These are phyloP conservation scores for Amanita exitialis DNA, from an alignment of 768 basidiomycete genomes.

Conservation along the genomic window DNA sequence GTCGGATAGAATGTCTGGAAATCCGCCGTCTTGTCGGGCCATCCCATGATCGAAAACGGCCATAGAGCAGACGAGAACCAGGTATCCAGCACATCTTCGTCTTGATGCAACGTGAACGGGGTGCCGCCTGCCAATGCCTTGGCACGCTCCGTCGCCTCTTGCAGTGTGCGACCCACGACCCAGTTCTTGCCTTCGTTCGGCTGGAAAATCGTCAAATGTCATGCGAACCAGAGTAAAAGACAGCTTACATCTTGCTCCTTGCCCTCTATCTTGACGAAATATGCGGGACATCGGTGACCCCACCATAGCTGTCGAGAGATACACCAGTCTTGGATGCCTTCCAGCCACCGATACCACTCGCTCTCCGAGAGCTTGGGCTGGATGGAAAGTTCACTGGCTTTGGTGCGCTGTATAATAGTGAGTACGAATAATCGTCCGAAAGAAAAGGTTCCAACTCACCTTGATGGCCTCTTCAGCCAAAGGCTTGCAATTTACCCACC, in stretches of 20 bases:
- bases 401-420: slow-evolving; percentile 53
- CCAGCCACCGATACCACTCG: slow-evolving; percentile 96
- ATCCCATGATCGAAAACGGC: slow-evolving; percentile 97
- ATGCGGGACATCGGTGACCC: slow-evolving; percentile 95
- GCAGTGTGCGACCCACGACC: slow-evolving; percentile 78
- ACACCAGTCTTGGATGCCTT: slow-evolving; percentile 97
- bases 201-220: slow-evolving; percentile 21
- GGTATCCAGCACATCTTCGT: slow-evolving; percentile 95
- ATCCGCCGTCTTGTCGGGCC: slow-evolving; percentile 92
- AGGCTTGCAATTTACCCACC: slow-evolving; percentile 95
- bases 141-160: slow-evolving; percentile 73
- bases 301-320: slow-evolving; percentile 99
- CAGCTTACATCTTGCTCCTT: slow-evolving; percentile 49
- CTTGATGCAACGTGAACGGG: slow-evolving; percentile 76
- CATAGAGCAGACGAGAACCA: slow-evolving; percentile 98
- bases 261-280: slow-evolving; percentile 83
- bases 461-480: slow-evolving; percentile 85
- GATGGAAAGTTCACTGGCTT: slow-evolving; percentile 79
- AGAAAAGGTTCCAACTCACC: slow-evolving; percentile 28
- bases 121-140: slow-evolving; percentile 55
- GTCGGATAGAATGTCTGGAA: slow-evolving; percentile 79
- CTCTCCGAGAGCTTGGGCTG: slow-evolving; percentile 78
- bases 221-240: background rate
- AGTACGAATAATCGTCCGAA: background rate
- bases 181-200: slow-evolving; percentile 66